These are phyloP conservation scores for Colletotrichum limetticola DNA, from an alignment of 2,329 filamentous ascomycete genomes.

Conservation along the genomic window DNA sequence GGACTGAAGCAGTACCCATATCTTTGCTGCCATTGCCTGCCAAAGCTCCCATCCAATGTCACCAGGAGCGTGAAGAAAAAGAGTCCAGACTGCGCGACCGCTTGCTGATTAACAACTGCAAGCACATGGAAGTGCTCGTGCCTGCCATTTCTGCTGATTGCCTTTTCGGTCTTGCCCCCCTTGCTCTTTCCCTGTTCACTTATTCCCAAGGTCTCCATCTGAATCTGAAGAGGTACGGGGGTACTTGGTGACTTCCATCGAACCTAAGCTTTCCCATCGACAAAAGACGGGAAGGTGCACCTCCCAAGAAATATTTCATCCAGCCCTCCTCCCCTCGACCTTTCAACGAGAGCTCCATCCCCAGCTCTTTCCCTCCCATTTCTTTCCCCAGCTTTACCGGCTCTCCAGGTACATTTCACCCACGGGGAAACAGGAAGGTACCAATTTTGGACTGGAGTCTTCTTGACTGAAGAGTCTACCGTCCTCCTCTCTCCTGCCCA, in stretches of 20 bases:
- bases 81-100: background rate
- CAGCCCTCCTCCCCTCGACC: constrained; percentile 4
- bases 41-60: background rate
- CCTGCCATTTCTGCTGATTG: constrained; percentile 2
- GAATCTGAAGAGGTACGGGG: background rate
- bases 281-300: background rate
- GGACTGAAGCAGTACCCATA: background rate
- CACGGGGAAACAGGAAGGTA: constrained; percentile 11
- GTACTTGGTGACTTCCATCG: background rate
- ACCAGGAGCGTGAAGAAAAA: background rate
- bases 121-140: background rate
- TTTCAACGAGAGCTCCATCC: background rate
- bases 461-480: constrained; percentile 4
- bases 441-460: background rate
- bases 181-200: constrained; percentile 11
- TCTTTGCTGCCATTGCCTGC: background rate
- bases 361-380: constrained; percentile 20
- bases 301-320: constrained; percentile 31
- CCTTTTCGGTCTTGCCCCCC: constrained; percentile 1
- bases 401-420: background rate
- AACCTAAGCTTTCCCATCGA: background rate
- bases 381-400: constrained; percentile 19
- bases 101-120: background rate
- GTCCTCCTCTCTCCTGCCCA: background rate
- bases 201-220: background rate